These are phyloP conservation scores for Rhodotorula sp. DNA, from an alignment of 1,284 basidiomycete genomes.

Conservation along the genomic window DNA sequence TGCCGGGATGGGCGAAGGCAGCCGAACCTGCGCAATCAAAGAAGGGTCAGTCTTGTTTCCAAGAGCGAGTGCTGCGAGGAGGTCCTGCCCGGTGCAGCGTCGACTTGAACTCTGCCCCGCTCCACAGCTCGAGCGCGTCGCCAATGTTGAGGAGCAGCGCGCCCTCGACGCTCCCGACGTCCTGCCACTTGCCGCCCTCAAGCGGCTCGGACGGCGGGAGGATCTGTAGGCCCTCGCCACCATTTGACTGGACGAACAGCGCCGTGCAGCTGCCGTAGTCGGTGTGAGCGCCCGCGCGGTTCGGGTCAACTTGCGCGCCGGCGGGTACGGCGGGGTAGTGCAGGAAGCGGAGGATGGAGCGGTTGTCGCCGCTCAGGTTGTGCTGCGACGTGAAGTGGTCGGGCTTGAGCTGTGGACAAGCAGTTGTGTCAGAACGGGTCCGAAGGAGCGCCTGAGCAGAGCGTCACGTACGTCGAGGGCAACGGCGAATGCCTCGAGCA, in stretches of 20 bases:
- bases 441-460: neutral
- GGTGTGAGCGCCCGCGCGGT: slow-evolving; percentile 35
- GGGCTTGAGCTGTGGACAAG: slow-evolving; percentile 12
- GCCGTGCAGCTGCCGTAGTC: slow-evolving; percentile 35
- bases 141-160: slow-evolving; percentile 40
- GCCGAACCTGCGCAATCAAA: slow-evolving; percentile 13
- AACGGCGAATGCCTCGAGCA: slow-evolving; percentile 35
- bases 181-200: slow-evolving; percentile 24
- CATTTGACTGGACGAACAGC: slow-evolving; percentile 30
- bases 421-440: accelerated
- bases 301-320: slow-evolving; percentile 19
- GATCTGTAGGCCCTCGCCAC: slow-evolving; percentile 39
- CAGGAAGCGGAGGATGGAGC: slow-evolving; percentile 37
- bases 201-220: slow-evolving; percentile 27
- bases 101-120: slow-evolving; percentile 36
- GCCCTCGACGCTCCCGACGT: slow-evolving; percentile 25
- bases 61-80: too few species aligned
- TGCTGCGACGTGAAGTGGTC: slow-evolving; percentile 30
- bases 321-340: slow-evolving; percentile 34
- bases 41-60: neutral
- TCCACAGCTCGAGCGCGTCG: slow-evolving; percentile 24
- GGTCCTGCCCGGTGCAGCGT: slow-evolving; percentile 34
- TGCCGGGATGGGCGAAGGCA: slow-evolving; percentile 27
- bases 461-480: slow-evolving; percentile 17
- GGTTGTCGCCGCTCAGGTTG: slow-evolving; percentile 6